phyloP scores from a whole-genome alignment of 139 green algal genomes.

The Penium margaritaceum region DNA sequence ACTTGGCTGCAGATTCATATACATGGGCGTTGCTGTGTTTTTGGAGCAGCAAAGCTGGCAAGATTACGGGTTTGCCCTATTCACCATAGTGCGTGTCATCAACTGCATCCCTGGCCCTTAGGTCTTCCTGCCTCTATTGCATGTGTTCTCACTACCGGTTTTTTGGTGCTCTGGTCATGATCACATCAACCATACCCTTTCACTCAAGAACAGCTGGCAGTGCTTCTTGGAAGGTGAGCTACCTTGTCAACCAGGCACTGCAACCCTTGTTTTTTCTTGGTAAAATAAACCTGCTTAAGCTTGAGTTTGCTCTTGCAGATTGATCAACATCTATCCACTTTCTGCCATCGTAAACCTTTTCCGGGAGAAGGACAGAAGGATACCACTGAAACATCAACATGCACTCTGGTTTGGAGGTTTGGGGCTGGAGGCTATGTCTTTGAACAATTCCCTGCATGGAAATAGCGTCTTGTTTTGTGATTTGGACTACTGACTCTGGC shows the following conservation, averaged over 20 bases:
- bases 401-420: slow-evolving; percentile 26
- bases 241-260: background rate
- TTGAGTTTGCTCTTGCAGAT: background rate
- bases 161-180: too few relatives aligned
- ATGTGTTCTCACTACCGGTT: background rate
- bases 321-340: slow-evolving; percentile 22
- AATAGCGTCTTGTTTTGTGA: background rate
- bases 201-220: background rate
- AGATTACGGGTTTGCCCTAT: slow-evolving; percentile 27
- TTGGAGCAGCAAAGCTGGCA: slow-evolving; percentile 38
- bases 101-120: background rate
- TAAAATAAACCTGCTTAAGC: background rate
- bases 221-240: slow-evolving; percentile 5
- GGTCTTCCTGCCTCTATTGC: background rate
- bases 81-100: slow-evolving; percentile 11
- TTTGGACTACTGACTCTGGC: background rate
- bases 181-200: too few relatives aligned
- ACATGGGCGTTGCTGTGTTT: slow-evolving; percentile 46
- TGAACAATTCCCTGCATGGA: background rate
- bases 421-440: too few relatives aligned
- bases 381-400: slow-evolving; percentile 28
- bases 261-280: background rate
- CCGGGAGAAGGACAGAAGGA: background rate
- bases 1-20: slow-evolving; percentile 43
- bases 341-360: slow-evolving; percentile 25